Evolutionary conservation across 768 basidiomycete genomes (phyloP).

Genomic region (Gymnopilus junonius): DNA sequence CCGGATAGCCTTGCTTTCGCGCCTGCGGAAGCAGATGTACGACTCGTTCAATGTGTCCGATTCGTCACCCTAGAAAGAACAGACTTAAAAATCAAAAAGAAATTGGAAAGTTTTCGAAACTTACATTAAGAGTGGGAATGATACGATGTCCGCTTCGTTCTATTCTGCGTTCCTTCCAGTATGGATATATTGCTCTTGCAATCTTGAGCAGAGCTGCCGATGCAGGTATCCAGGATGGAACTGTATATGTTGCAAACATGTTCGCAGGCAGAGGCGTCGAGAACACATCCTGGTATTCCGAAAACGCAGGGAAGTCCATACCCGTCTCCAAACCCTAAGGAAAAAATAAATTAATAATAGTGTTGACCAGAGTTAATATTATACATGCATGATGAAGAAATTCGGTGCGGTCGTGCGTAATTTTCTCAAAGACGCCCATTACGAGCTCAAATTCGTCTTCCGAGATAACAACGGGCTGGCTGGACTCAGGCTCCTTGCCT

Average conservation of each 20-base stretch:
- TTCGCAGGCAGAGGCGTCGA: constrained; percentile 59
- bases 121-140: constrained; percentile 86
- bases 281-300: constrained; percentile 74
- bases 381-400: constrained; percentile 85
- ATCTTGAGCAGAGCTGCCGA: constrained; percentile 66
- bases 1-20: constrained; percentile 91
- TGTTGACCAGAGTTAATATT: background rate
- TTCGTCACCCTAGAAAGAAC: constrained; percentile 73
- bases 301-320: constrained; percentile 71
- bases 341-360: background rate
- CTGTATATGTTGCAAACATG: constrained; percentile 68
- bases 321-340: constrained; percentile 64
- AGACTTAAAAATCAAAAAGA: background rate
- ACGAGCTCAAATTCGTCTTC: constrained; percentile 96
- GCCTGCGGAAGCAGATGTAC: constrained; percentile 95
- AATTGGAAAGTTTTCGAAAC: constrained; percentile 32
- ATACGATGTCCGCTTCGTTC: constrained; percentile 84
- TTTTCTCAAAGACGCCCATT: constrained; percentile 93
- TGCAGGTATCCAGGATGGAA: constrained; percentile 72
- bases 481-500: constrained; percentile 80
- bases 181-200: constrained; percentile 78
- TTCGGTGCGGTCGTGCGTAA: constrained; percentile 88
- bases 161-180: constrained; percentile 87
- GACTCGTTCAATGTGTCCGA: constrained; percentile 89
- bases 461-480: constrained; percentile 66